Evolutionary conservation across 495 filamentous ascomycete genomes (phyloP), one percentile per base, ranked within the genome.

Genomic region (Penicillium samsonianum): DNA sequence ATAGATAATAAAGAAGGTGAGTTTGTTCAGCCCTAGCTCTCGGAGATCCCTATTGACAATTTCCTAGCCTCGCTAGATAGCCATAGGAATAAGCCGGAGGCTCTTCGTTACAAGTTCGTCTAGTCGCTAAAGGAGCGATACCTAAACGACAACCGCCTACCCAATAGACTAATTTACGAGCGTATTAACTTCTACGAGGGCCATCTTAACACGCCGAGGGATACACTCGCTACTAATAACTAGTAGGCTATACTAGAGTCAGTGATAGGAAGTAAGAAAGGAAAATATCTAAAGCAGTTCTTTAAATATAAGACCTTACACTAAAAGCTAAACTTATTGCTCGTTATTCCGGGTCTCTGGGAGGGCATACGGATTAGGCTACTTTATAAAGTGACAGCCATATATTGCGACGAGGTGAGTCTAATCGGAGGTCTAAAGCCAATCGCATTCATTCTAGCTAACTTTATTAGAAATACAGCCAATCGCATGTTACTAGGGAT

Each of bases 381-480:
- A 2, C 23, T 63, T 16, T 42, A 63, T 41, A 63, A 63, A 35
- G 5, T 63, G 22, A 44, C 14, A 14, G 56, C 60, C 1, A 63
- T 64, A 43, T 19, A 49, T 5, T 63, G 53, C 41, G 53, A 59
- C 46, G 48, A 63, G 57, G 60, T 63, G 22, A 20, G 56, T 47
- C 14, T 17, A 55, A 19, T 5, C n/a, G n/a, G n/a, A n/a, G n/a
- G n/a, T n/a, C n/a, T n/a, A n/a, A n/a, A n/a, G n/a, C n/a, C n/a
- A n/a, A 26, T 16, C 20, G 5, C 2, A 3, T 37, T 12, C 14
- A 37, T 5, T 0, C 20, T 6, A 42, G 40, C 40, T 42, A 42
- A 42, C 17, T 19, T 11, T 4, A 4, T 22, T 22, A 8, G 4
- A 12, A 42, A 42, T 42, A 17, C 20, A 42, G 40, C 40, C 17